These are phyloP conservation scores for Aspergillus sp. DNA, from an alignment of 2,329 filamentous ascomycete species.

Conservation along the genomic window DNA sequence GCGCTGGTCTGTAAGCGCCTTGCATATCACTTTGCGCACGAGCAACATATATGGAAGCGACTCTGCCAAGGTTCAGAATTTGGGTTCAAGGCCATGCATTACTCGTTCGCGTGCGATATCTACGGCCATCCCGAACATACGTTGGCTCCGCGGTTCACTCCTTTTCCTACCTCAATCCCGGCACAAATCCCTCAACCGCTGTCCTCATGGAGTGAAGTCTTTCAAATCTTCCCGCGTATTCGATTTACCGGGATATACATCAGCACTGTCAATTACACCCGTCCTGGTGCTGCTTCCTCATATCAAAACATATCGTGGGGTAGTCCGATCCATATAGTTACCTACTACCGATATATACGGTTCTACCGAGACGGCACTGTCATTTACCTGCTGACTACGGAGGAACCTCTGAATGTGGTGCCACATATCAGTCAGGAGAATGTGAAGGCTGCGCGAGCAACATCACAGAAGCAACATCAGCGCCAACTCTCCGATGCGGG, in stretches of 20 bases:
- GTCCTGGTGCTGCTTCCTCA: slow-evolving; percentile 70
- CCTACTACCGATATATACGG: slow-evolving; percentile 94
- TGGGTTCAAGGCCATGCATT: slow-evolving; percentile 81
- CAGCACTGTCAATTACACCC: slow-evolving; percentile 91
- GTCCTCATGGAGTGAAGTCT: slow-evolving; percentile 65
- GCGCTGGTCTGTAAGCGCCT: slow-evolving; percentile 82
- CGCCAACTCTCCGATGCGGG: slow-evolving; percentile 43
- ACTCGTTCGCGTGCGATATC: slow-evolving; percentile 66
- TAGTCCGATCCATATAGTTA: slow-evolving; percentile 88
- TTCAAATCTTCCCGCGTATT: slow-evolving; percentile 76
- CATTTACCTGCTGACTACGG: slow-evolving; percentile 75
- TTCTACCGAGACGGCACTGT: slow-evolving; percentile 88
- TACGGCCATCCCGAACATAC: slow-evolving; percentile 44
- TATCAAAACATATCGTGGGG: slow-evolving; percentile 69
- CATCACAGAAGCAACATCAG: slow-evolving; percentile 32
- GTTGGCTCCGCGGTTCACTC: slow-evolving; percentile 32
- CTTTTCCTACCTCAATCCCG: slow-evolving; percentile 26
- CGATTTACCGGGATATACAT: slow-evolving; percentile 97
- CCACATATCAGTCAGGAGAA: slow-evolving; percentile 74
- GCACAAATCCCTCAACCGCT: slow-evolving; percentile 34
- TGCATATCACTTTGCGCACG: slow-evolving; percentile 78
- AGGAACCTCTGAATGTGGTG: slow-evolving; percentile 82
- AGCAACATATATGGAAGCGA: slow-evolving; percentile 82
- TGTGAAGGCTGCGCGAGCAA: slow-evolving; percentile 43
- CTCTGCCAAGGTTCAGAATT: slow-evolving; percentile 68